phyloP scores from a whole-genome alignment of 306 rosid genomes.

The Cercis canadensis region DNA sequence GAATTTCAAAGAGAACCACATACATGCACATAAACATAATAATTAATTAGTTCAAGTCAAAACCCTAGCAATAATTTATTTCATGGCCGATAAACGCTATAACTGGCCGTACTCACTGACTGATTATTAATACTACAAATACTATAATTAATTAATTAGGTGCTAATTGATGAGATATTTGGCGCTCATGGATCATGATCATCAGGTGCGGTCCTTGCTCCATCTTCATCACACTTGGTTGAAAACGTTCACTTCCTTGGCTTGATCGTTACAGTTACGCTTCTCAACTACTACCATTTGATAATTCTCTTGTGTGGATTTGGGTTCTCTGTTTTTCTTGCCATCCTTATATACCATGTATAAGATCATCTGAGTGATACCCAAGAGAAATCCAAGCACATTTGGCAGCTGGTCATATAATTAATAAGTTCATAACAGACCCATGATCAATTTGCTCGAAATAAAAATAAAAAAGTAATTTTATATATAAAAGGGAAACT shows the following conservation, averaged over 20 bases:
- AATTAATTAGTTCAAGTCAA: no score
- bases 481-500: conserved; percentile 11
- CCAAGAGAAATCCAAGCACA: conserved; percentile 66
- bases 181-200: no score
- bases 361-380: conserved; percentile 57
- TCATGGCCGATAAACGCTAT: no score
- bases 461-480: not conserved
- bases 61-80: no score
- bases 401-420: conserved; percentile 61
- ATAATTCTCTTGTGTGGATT: conserved; percentile 17
- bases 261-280: not conserved
- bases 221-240: no score
- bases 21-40: no score
- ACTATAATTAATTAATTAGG: not conserved
- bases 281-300: not conserved
- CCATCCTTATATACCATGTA: conserved; percentile 57
- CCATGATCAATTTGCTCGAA: conserved; percentile 12
- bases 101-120: no score
- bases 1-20: no score
- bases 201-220: no score
- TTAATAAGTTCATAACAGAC: not conserved
- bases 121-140: no score
- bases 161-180: no score
- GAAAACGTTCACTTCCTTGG: not conserved
- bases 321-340: conserved; percentile 13